Evolutionary conservation across 345 rosid genomes (phyloP).

Genomic region (Rhizophora mangle): DNA sequence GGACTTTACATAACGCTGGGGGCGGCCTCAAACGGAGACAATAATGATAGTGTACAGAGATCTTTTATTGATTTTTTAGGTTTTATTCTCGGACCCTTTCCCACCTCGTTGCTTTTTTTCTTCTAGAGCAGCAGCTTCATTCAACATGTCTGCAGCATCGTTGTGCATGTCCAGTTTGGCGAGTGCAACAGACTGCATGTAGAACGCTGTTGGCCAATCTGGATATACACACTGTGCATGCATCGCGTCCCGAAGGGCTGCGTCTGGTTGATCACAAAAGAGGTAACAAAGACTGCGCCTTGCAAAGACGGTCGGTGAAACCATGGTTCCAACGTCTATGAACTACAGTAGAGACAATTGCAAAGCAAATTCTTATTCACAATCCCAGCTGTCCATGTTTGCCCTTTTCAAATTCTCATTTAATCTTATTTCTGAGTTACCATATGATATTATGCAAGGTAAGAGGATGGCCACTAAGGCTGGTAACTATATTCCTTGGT

Average conservation of each 20-base stretch:
- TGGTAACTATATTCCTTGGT: no score
- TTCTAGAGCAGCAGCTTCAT: slow-evolving; percentile 80
- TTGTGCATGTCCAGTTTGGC: slow-evolving; percentile 93
- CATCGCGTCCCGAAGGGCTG: slow-evolving; percentile 94
- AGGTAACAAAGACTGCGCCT: slow-evolving; percentile 89
- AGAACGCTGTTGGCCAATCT: slow-evolving; percentile 93
- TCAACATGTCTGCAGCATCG: slow-evolving; percentile 93
- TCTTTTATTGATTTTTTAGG: not conserved
- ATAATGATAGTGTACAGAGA: slow-evolving; percentile 4
- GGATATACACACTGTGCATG: slow-evolving; percentile 84
- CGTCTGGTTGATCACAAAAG: slow-evolving; percentile 78
- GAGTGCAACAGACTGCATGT: slow-evolving; percentile 96
- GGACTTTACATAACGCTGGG: slow-evolving; percentile 31
- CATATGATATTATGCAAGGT: no score
- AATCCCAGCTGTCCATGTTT: not conserved
- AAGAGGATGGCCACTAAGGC: no score
- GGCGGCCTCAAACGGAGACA: slow-evolving; percentile 29
- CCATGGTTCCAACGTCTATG: slow-evolving; percentile 80
- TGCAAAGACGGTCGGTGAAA: slow-evolving; percentile 88
- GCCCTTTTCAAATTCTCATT: not conserved
- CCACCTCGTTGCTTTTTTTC: slow-evolving; percentile 78
- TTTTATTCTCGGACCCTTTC: slow-evolving; percentile 43
- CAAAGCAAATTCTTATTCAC: not conserved
- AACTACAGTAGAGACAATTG: slow-evolving; percentile 45
- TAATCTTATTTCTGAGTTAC: not conserved